These are phyloP conservation scores for Podochytrium sp. DNA, from an alignment of 192 early-diverging fungal species.

Conservation along the genomic window DNA sequence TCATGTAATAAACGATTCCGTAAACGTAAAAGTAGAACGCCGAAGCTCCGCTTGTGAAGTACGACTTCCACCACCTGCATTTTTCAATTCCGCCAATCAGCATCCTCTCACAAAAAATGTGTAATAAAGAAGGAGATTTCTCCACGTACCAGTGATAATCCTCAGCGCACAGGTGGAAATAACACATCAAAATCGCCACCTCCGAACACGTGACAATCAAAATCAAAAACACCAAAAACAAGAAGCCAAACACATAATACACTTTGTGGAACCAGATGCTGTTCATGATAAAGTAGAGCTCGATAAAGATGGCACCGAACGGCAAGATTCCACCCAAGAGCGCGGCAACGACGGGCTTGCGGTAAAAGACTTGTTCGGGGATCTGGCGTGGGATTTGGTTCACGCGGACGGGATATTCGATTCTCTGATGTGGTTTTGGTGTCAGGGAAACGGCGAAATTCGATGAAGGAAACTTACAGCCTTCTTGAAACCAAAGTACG, in stretches of 20 bases:
- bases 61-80: slow-evolving; percentile 90
- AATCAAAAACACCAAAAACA: slow-evolving; percentile 60
- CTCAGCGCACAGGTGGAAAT: slow-evolving; percentile 66
- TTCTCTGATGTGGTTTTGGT: slow-evolving; percentile 34
- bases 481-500: slow-evolving; percentile 83
- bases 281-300: slow-evolving; percentile 65
- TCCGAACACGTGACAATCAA: slow-evolving; percentile 60
- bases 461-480: slow-evolving; percentile 30
- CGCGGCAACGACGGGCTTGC: slow-evolving; percentile 59
- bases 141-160: slow-evolving; percentile 32
- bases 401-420: slow-evolving; percentile 87
- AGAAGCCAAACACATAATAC: slow-evolving; percentile 67
- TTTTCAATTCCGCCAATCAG: slow-evolving; percentile 2
- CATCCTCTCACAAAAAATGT: neutral
- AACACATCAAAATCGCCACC: slow-evolving; percentile 59
- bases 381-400: slow-evolving; percentile 93
- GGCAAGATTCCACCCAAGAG: slow-evolving; percentile 73
- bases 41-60: slow-evolving; percentile 75
- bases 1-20: slow-evolving; percentile 74
- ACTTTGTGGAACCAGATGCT: slow-evolving; percentile 59
- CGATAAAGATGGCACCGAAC: slow-evolving; percentile 69
- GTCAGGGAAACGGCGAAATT: neutral
- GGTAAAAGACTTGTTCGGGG: slow-evolving; percentile 75
- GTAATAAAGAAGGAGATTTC: no score
- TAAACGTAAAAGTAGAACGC: slow-evolving; percentile 83